Evolutionary conservation across 306 rosid species (phyloP).

Genomic region (Abrus pulchellus): DNA sequence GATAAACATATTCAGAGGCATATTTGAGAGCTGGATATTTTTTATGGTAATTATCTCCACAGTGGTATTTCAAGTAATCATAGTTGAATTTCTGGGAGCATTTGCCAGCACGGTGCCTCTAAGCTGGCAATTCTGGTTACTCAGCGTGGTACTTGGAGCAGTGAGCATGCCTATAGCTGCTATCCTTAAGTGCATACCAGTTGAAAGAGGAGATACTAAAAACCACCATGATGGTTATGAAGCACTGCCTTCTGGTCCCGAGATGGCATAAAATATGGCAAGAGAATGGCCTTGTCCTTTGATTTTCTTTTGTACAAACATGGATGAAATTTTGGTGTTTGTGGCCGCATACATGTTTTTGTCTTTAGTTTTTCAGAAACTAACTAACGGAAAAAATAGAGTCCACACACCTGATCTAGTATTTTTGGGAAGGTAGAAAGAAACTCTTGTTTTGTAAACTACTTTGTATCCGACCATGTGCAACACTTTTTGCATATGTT

Average conservation of each 20-base stretch:
- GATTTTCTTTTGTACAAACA: background rate
- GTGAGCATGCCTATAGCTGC: conserved; percentile 78
- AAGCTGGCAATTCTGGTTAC: conserved; percentile 82
- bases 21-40: conserved; percentile 82
- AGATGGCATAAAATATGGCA: conserved; percentile 49
- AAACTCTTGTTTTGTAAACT: background rate
- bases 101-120: conserved; percentile 92
- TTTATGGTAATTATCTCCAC: conserved; percentile 68
- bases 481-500: too few relatives aligned
- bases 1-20: conserved; percentile 87
- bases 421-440: background rate
- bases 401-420: background rate
- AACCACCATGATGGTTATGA: conserved; percentile 81
- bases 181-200: conserved; percentile 79
- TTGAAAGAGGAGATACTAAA: conserved; percentile 52
- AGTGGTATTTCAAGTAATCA: conserved; percentile 71
- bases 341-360: background rate
- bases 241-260: conserved; percentile 70
- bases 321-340: conserved; percentile 33
- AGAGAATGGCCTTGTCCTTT: background rate
- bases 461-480: too few relatives aligned
- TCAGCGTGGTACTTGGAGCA: conserved; percentile 71
- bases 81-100: conserved; percentile 81
- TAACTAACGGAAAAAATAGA: background rate
- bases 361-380: background rate